Evolutionary conservation across 2,329 filamentous ascomycete genomes (phyloP).

Genomic region (Nemania sp.): DNA sequence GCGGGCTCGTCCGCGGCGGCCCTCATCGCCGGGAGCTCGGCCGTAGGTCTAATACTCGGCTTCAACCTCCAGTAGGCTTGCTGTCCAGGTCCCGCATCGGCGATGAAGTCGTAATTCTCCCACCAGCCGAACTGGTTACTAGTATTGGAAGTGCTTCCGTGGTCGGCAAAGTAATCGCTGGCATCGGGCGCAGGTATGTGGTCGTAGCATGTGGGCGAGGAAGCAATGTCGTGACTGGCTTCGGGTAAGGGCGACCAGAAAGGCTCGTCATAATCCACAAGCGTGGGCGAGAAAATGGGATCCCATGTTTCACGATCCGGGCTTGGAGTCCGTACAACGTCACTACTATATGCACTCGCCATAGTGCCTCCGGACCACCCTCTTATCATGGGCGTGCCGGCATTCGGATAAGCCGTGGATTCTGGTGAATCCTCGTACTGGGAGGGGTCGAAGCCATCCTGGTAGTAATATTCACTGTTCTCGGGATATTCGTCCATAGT

Average conservation of each 20-base stretch:
- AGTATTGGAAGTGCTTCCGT: slow-evolving; percentile 9
- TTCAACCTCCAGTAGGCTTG: slow-evolving; percentile 33
- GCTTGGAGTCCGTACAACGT: slow-evolving; percentile 16
- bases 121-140: slow-evolving; percentile 15
- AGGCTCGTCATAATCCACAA: slow-evolving; percentile 6
- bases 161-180: not conserved
- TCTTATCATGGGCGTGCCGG: slow-evolving; percentile 31
- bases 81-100: slow-evolving; percentile 27
- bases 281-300: slow-evolving; percentile 12
- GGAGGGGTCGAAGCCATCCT: not conserved
- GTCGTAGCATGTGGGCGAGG: not conserved
- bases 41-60: slow-evolving; percentile 13
- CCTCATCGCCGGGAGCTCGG: slow-evolving; percentile 20
- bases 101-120: slow-evolving; percentile 31
- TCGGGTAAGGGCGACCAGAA: not conserved
- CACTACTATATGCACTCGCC: slow-evolving; percentile 24
- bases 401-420: slow-evolving; percentile 20
- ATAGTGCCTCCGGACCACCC: slow-evolving; percentile 29
- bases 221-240: not conserved
- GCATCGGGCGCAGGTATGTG: not conserved
- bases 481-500: slow-evolving; percentile 8
- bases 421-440: slow-evolving; percentile 1
- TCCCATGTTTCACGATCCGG: slow-evolving; percentile 29
- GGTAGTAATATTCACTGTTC: not conserved
- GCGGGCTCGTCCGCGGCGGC: slow-evolving; percentile 1